Base-by-base conservation (phyloP, 495 filamentous ascomycete genomes). In the Elasticomyces elasticus region DNA sequence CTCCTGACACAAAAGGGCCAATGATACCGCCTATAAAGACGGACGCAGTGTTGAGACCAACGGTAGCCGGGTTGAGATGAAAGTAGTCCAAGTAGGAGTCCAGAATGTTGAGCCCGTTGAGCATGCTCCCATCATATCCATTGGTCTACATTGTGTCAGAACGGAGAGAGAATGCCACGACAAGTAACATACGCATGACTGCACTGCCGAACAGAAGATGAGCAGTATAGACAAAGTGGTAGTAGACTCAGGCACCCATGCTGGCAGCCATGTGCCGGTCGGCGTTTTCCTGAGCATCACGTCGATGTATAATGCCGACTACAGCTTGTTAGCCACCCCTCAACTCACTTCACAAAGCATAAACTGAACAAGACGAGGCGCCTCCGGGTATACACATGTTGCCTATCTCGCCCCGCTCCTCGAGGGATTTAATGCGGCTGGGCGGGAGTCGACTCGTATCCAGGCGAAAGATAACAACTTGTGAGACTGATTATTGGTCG, bases 211-310 rank as follows among this genome's bases (percentile, higher is more conserved):
- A 52, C 71, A 76, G 30, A 74, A 41, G 15, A 77, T 52, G 38
- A 77, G 62, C 35, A 76, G 55, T 15, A 72, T 40, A 0, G 71
- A 70, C 3, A 77, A 42, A 5, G 62, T 65, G 25, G 62, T n/a
- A 1, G 72, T 72, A 10, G 69, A 72, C 55, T 74, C 62, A 10
- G 74, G 74, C 30, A 76, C 72, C 67, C 70, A 74, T n/a, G 73
- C 72, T n/a, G 73, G 72, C 41, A 77, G 63, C 74, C 74, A 77
- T 25, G 72, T 77, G 10, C 73, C 73, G 4, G 73, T 76, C 9
- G 48, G 38, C 13, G 69, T 61, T 54, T 58, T 68, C 45, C 28
- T 41, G 26, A 55, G 27, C 52, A 55, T 55, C 3, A 23, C 46
- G 38, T 20, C n/a, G n/a, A n/a, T n/a, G n/a, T n/a, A n/a, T n/a